These are phyloP conservation scores for Eutrema salsugineum DNA, from an alignment of 441 rosid genomes.

Conservation along the genomic window DNA sequence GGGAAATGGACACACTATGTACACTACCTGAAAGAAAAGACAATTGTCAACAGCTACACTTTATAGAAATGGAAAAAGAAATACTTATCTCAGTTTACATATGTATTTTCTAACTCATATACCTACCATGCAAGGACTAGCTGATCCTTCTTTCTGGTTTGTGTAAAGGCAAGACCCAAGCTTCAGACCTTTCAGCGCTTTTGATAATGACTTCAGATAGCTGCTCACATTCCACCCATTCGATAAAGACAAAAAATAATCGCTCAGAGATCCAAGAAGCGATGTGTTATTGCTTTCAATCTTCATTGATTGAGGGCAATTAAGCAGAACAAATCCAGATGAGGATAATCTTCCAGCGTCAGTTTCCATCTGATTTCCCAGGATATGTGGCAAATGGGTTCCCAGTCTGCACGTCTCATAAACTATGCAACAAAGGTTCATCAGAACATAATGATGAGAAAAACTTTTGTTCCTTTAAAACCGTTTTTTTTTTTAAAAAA, in stretches of 20 bases:
- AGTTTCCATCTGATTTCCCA: constrained; percentile 85
- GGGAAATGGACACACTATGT: constrained; percentile 99
- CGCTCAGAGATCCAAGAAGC: constrained; percentile 95
- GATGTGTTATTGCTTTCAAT: constrained; percentile 93
- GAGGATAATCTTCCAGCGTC: constrained; percentile 69
- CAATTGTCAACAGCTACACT: constrained; percentile 9
- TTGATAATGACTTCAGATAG: constrained; percentile 97
- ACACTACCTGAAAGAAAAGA: constrained; percentile 68
- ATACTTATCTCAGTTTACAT: background rate
- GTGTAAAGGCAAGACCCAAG: constrained; percentile 58
- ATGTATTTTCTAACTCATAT: constrained; percentile 10
- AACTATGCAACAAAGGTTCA: constrained; percentile 45
- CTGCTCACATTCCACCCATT: constrained; percentile 98
- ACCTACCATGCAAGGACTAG: constrained; percentile 80
- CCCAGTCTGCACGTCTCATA: constrained; percentile 98
- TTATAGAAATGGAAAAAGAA: constrained; percentile 7
- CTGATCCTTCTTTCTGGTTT: constrained; percentile 87
- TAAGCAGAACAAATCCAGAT: constrained; percentile 89
- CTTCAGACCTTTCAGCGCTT: constrained; percentile 84
- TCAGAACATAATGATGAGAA: constrained; percentile 10
- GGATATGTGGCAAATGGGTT: constrained; percentile 83
- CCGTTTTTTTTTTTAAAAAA: too few relatives aligned
- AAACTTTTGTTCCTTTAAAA: background rate
- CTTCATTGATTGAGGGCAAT: constrained; percentile 99
- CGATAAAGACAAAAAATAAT: constrained; percentile 94